A percentile compares a stretch with the other conserved stretches of the same genome.
Conservation (phyloP, 176 grass and related monocot species). For the Oryza glumipatula region DNA sequence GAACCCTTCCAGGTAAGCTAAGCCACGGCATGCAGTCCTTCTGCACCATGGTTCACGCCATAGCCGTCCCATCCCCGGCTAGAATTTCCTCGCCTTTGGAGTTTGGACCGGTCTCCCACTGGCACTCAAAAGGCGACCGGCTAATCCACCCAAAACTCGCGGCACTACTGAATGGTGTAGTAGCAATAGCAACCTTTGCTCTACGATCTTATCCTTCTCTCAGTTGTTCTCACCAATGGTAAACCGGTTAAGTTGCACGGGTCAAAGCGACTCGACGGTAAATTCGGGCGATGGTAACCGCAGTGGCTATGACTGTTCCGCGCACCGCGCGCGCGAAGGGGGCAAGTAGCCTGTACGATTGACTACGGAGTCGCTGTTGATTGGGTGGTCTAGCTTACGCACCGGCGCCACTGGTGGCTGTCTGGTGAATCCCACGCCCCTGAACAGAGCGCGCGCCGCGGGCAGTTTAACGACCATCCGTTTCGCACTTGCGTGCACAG, state of each 20-base stretch:
- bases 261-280: background rate
- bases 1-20: background rate
- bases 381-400: background rate
- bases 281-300: background rate
- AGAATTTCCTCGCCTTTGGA: slow-evolving; percentile 41
- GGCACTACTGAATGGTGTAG: background rate
- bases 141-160: background rate
- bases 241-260: background rate
- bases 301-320: background rate
- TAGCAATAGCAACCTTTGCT: background rate
- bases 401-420: background rate
- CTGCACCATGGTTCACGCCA: slow-evolving; percentile 31
- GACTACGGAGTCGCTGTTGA: background rate
- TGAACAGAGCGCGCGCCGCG: no score
- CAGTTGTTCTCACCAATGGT: background rate
- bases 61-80: background rate
- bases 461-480: background rate
- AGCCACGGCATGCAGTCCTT: background rate
- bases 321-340: background rate
- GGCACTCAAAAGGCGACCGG: background rate
- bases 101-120: slow-evolving; percentile 29
- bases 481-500: background rate
- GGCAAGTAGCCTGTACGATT: background rate
- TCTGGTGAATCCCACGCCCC: no score
- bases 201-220: background rate